Evolutionary conservation across 2,329 filamentous ascomycete species (phyloP).

Genomic region (Pseudogymnoascus pannorum): DNA sequence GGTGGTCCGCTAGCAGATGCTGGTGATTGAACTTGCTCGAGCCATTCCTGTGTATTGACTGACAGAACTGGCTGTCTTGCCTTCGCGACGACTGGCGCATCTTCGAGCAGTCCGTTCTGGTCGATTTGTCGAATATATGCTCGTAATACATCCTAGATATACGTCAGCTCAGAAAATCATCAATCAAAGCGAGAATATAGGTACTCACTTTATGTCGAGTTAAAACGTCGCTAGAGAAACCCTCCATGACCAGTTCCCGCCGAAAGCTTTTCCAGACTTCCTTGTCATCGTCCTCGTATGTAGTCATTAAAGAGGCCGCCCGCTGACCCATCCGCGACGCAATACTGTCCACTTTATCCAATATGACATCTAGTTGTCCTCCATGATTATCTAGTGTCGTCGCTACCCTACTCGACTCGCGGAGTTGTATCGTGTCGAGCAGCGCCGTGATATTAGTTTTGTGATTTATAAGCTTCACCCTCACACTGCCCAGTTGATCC

Average conservation of each 20-base stretch:
- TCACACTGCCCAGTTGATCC: constrained; percentile 25
- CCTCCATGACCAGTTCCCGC: constrained; percentile 49
- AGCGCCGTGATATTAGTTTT: constrained; percentile 48
- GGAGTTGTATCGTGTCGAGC: constrained; percentile 49
- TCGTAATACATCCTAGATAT: constrained; percentile 47
- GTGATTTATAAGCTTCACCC: constrained; percentile 42
- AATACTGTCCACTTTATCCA: constrained; percentile 53
- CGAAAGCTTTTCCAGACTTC: constrained; percentile 52
- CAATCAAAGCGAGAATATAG: not conserved
- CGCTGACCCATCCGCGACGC: constrained; percentile 44
- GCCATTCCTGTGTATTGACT: constrained; percentile 21
- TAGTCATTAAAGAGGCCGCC: constrained; percentile 30
- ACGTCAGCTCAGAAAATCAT: constrained; percentile 17
- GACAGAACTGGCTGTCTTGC: constrained; percentile 26
- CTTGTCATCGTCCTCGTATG: constrained; percentile 38
- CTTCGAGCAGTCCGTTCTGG: constrained; percentile 46
- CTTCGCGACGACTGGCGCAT: constrained; percentile 29
- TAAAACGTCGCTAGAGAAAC: constrained; percentile 49
- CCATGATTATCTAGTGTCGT: constrained; percentile 21
- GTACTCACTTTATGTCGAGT: constrained; percentile 48
- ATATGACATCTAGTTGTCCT: constrained; percentile 44
- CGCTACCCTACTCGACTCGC: constrained; percentile 37
- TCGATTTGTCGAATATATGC: constrained; percentile 56
- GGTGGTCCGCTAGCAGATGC: constrained; percentile 15
- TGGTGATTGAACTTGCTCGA: constrained; percentile 17